Evolutionary conservation across 768 basidiomycete genomes (phyloP), one percentile per base, ranked within the genome.

Genomic region (Lentinula sp.): DNA sequence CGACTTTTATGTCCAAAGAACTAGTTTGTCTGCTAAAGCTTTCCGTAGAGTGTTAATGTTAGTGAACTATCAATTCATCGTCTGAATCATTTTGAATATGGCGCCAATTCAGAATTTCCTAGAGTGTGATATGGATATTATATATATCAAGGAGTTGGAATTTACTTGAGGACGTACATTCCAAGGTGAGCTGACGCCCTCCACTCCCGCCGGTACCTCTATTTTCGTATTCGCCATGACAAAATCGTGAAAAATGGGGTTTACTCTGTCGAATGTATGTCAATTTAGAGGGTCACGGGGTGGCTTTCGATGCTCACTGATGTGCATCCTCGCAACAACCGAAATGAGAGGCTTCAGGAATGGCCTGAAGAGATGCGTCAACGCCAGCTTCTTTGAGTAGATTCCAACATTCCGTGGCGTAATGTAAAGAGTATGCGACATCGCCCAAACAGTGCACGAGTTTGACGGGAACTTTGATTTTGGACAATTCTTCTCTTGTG

Each of bases 331-430:
- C 76, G 8, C 73, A 69, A 48, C 66, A 66, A 2, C 76, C 76
- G 52, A 75, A 76, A 62, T 77, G 76, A 2, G 76, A 72, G 7
- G 76, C 76, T 6, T 67, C 68, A 6, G 66, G 60, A 4, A 76
- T 64, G 0, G 61, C 56, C 1, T 66, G 41, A 0, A 77, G 35
- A 3, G 66, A 65, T n/a, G 68, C 74, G 13, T 70, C 56, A 4
- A 76, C 58, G 0, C 68, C 71, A 1, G 73, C 74, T 23, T 67
- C 61, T 28, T 65, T 33, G 45, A 76, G 62, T 32, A 59, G 52
- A 35, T 66, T 61, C 6, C 64, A 61, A 5, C 76, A 66, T 53
- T 73, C 70, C 43, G 73, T 66, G 5, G 62, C 58, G 50, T 65
- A 67, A 35, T 65, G 48, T 5, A 73, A n/a, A 7, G 70, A 68